Evolutionary conservation across 768 basidiomycete genomes (phyloP).

Genomic region (Boletus fagicola): DNA sequence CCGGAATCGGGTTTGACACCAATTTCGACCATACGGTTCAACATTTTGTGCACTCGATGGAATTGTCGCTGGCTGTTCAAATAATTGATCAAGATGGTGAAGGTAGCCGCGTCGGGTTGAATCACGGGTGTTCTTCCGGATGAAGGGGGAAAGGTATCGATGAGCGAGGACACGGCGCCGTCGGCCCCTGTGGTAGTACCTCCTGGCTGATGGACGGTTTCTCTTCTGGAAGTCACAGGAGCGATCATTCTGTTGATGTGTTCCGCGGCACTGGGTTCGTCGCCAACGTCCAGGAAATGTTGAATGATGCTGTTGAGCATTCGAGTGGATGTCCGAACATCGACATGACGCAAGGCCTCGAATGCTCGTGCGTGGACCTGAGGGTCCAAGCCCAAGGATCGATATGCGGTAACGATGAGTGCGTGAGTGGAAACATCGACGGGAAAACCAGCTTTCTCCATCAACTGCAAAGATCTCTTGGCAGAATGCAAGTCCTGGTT

Average conservation of each 20-base stretch:
- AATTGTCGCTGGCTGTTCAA: slow-evolving; percentile 45
- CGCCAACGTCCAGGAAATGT: slow-evolving; percentile 53
- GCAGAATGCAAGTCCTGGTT: slow-evolving; percentile 63
- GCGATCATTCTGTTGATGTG: slow-evolving; percentile 56
- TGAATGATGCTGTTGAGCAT: slow-evolving; percentile 72
- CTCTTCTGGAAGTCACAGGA: slow-evolving; percentile 25
- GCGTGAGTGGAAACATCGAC: slow-evolving; percentile 59
- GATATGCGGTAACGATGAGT: slow-evolving; percentile 56
- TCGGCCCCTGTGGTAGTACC: slow-evolving; percentile 32
- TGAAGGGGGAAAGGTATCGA: not conserved
- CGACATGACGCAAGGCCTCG: slow-evolving; percentile 43
- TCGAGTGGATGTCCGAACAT: slow-evolving; percentile 41
- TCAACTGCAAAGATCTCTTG: slow-evolving; percentile 48
- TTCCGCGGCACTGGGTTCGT: slow-evolving; percentile 45
- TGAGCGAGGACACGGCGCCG: slow-evolving; percentile 23
- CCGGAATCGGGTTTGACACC: slow-evolving; percentile 46
- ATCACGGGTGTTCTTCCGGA: slow-evolving; percentile 16
- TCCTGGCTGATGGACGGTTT: slow-evolving; percentile 17
- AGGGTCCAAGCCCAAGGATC: slow-evolving; percentile 54
- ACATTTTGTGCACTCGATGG: slow-evolving; percentile 43
- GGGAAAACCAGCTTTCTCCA: slow-evolving; percentile 56
- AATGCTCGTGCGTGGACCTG: slow-evolving; percentile 54
- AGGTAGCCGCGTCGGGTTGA: slow-evolving; percentile 57
- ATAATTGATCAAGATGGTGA: slow-evolving; percentile 60
- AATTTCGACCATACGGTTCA: slow-evolving; percentile 44